Evolutionary conservation across 345 rosid genomes (phyloP), one percentile per base, ranked within the genome.

Genomic region (Clarkia xantiana): DNA sequence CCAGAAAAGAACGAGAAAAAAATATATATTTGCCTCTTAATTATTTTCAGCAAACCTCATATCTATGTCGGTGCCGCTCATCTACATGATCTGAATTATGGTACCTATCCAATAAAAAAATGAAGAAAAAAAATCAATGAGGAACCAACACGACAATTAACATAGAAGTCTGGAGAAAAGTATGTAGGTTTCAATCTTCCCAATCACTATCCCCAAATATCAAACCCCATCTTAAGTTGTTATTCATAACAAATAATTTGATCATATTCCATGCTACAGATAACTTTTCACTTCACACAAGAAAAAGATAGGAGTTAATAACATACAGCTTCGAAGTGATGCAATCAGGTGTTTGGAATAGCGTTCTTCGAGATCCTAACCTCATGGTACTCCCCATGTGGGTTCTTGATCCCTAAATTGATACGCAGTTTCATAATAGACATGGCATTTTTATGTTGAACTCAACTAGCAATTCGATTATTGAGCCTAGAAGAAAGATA

Each of bases 341-440:
- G 63, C 93, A 81, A 70, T 86, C 81, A 56, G 59, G 69, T 42
- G 66, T 75, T 69, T 77, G 72, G 56, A 90, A 73, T 40, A 74
- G 69, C 14, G 97, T 90, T 66, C 70, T 79, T 58, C 97, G 88
- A 43, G 93, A 81, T 65, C 97, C 97, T 49, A 86, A 67, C 61
- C 97, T 79, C 98, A 90, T 86, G 52, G 97, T 90, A 61, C 94
- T 89, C 69, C 97, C 97, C 97, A 83, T 83, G 62, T 90, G 96
- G 0, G 96, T 90, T 75, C 78, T 81, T 61, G 98, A 90, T 56
- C 98, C 96, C 98, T 86, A 65, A 41, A 49, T 54, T 29, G 36
- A 29, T 2, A 29, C 36, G 14, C 10, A 61, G 22, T 10, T 43
- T 14, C 14, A 42, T 23, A 19, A 44, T 36, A 13, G 54, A 38